Conservation (phyloP, 2,329 filamentous ascomycete species). For the Mycogone perniciosa region DNA sequence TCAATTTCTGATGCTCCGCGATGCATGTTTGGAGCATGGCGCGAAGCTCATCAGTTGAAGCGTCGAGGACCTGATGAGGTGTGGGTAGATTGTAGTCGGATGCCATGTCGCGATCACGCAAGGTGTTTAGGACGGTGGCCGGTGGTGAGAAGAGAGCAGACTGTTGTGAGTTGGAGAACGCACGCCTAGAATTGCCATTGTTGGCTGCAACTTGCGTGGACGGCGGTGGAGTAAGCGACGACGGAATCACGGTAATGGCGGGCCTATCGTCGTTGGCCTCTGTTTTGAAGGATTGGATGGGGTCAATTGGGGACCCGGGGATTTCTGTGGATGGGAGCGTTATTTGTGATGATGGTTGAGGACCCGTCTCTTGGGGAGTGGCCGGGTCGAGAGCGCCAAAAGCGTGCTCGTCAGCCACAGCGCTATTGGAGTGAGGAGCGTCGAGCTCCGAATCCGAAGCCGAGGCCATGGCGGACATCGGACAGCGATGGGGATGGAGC, state of each 20-base stretch:
- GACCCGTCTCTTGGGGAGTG: slow-evolving; percentile 26
- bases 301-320: slow-evolving; percentile 47
- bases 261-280: slow-evolving; percentile 43
- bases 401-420: slow-evolving; percentile 24
- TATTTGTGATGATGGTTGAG: slow-evolving; percentile 39
- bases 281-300: slow-evolving; percentile 42
- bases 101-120: slow-evolving; percentile 24
- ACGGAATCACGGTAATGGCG: slow-evolving; percentile 45
- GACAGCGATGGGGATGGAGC: not conserved
- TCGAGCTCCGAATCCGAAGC: slow-evolving; percentile 30
- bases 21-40: slow-evolving; percentile 49
- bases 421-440: slow-evolving; percentile 23
- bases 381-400: slow-evolving; percentile 28
- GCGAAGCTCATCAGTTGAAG: slow-evolving; percentile 49
- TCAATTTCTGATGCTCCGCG: slow-evolving; percentile 53
- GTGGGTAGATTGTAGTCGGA: slow-evolving; percentile 43
- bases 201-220: slow-evolving; percentile 42
- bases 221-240: slow-evolving; percentile 52
- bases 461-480: slow-evolving; percentile 22
- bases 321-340: slow-evolving; percentile 54
- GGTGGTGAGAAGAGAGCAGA: slow-evolving; percentile 49
- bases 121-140: slow-evolving; percentile 36
- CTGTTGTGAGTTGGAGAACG: slow-evolving; percentile 38
- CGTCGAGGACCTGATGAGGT: slow-evolving; percentile 44
- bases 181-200: slow-evolving; percentile 22